Percentiles rank a stretch among this genome's conserved stretches.
Evolutionary conservation across 225 moss, liverwort and hornwort genomes (phyloP).

Genomic region (Antitrichia curtipendula): DNA sequence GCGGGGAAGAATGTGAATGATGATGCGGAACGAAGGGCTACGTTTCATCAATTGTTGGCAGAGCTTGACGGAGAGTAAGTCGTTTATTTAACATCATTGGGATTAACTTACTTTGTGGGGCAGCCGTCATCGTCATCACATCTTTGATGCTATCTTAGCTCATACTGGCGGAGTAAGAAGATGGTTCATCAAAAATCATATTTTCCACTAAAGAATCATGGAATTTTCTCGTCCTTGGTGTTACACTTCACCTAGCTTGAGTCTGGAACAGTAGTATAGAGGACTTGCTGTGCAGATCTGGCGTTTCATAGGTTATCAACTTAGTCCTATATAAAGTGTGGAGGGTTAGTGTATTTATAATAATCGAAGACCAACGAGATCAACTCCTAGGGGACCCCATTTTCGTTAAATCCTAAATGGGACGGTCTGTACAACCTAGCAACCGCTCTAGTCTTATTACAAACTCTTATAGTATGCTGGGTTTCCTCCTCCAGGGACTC

Average conservation of each 20-base stretch:
- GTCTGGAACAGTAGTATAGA: background rate
- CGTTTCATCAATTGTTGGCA: slow-evolving; percentile 87
- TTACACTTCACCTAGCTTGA: background rate
- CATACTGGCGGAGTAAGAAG: background rate
- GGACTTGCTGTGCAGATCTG: background rate
- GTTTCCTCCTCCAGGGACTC: background rate
- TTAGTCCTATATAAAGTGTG: no score
- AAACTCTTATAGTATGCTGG: background rate
- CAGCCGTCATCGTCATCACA: background rate
- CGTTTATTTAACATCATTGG: background rate
- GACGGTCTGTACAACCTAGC: background rate
- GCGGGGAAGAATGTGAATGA: slow-evolving; percentile 92
- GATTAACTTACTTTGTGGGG: background rate
- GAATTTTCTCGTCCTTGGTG: background rate
- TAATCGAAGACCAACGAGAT: background rate
- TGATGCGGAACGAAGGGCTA: slow-evolving; percentile 95
- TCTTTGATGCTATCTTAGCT: background rate
- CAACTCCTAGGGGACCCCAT: background rate
- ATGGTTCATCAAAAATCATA: background rate
- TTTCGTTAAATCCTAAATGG: background rate
- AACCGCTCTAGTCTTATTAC: background rate
- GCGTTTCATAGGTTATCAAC: background rate
- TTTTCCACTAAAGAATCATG: background rate
- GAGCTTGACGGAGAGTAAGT: slow-evolving; percentile 99
- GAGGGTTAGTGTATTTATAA: background rate